Base-by-base conservation (phyloP, 164 flowering plant genomes). In the Magnolia officinalis region DNA sequence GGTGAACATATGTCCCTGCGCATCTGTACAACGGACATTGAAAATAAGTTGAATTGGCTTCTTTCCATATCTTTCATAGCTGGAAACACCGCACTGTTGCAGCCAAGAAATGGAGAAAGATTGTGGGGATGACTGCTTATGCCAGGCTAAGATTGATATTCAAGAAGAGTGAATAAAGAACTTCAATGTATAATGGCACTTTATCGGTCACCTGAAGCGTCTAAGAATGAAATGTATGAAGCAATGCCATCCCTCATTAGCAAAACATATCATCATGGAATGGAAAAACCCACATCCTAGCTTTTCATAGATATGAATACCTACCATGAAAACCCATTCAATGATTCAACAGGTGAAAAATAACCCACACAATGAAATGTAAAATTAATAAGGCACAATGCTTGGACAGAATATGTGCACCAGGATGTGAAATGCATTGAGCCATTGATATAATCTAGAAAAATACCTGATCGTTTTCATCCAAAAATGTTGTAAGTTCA, bases 401-500 rank as follows among this genome's bases (percentile, higher is more conserved):
- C 18, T 10, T 55, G 61, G 18, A 55, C 18, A 55, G 18, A 55
- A 55, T 2, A 37, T 37, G 45, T 55, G 18, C 61, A 10, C 61
- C 61, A 10, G 61, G 18, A 55, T 55, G 61, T 55, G 13, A 10
- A 55, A 55, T 55, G 61, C 61, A 10, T 10, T 55, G 18, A 16
- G 18, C 45, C 45, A 37, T 37, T 37, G 45, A 37, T 37, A 37
- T 65, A 23, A 75, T 23, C 29, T 1, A 59, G 59, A 49, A 59
- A 73, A 26, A 29, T 82, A 95, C 98, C 98, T 94, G 97, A 84
- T 96, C 99, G 68, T 26, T 85, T 86, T 89, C 94, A 79, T 96
- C 98, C 74, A 96, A 78, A 83, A 94, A 94, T n/a, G 99, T 94
- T 29, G 99, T 96, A 50, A 96, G 97, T 82, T 96, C 99, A 86